These are phyloP conservation scores for Pichia sporocuriosa DNA, from an alignment of 805 yeast species.

Conservation along the genomic window DNA sequence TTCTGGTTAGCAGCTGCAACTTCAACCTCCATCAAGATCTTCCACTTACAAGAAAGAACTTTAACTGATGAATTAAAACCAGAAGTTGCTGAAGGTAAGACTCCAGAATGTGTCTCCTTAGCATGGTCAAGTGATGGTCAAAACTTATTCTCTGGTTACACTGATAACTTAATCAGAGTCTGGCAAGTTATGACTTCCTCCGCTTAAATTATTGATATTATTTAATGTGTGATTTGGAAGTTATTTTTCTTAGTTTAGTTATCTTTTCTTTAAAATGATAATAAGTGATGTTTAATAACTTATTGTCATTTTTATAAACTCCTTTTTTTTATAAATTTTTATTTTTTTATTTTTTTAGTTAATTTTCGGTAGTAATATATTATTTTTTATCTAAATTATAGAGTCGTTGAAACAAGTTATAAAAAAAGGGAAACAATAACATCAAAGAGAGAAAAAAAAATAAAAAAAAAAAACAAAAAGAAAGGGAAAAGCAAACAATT, in stretches of 20 bases:
- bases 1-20: constrained; percentile 99
- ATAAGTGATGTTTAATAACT: no score
- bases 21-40: constrained; percentile 94
- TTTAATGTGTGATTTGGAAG: not conserved
- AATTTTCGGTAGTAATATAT: not conserved
- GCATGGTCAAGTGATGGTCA: constrained; percentile 99
- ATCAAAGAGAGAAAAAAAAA: no score
- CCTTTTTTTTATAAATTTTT: constrained; percentile 7
- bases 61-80: constrained; percentile 97
- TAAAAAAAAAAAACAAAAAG: no score
- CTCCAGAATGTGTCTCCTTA: constrained; percentile 96
- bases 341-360: constrained; percentile 4
- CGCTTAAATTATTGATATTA: constrained; percentile 22
- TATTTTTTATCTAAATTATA: not conserved
- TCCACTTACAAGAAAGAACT: constrained; percentile 91
- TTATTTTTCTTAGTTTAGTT: not conserved
- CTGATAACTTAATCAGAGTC: constrained; percentile 98
- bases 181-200: constrained; percentile 98
- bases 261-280: not conserved
- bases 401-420: no score
- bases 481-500: no score
- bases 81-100: constrained; percentile 93
- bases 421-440: no score
- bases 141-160: constrained; percentile 99
- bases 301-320: not conserved